Base-by-base conservation (phyloP, 2,329 filamentous ascomycete genomes). In the Pseudogymnoascus sp. region DNA sequence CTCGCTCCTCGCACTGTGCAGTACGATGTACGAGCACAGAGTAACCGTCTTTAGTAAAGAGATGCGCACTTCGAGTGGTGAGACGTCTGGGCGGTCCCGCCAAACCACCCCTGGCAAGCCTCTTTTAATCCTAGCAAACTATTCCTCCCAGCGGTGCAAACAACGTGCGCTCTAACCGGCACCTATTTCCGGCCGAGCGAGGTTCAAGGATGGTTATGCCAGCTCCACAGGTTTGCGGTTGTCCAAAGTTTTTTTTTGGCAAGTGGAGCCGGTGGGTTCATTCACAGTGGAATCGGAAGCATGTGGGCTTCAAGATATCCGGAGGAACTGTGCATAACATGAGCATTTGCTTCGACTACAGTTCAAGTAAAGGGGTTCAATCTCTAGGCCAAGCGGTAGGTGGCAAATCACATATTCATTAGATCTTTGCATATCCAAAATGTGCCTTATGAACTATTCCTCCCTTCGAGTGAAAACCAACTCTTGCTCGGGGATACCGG, bases 381-480 rank as follows among this genome's bases (percentile, higher is more conserved):
- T 33, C 5, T 56, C 26, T 7, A 14, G 29, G 5, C 10, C 11
- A 56, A 16, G 8, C 5, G 10, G 26, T 8, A 16, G 26, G 8
- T 13, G 4, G n/a, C 10, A 56, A 56, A 56, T 33, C 50, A n/a
- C 19, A 56, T 10, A 56, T 31, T 56, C n/a, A 33, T 56, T 56
- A 56, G n/a, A 33, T 56, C n/a, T 13, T 31, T 19, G n/a, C 10
- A 56, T 56, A 56, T 56, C 13, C 26, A 33, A 31, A 56, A 33
- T 16, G n/a, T 33, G 50, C n/a, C n/a, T 14, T 33, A 6, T 19
- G 13, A 7, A 13, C 13, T 33, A 56, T 19, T 56, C 50, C 59
- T 56, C 31, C 61, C 64, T 63, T 29, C 53, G 33, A 19, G 21
- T 61, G 42, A 65, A 65, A 16, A 59, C 19, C 29, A 63, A 26